Conservation (phyloP, 345 rosid genomes). For the Brassica napus region DNA sequence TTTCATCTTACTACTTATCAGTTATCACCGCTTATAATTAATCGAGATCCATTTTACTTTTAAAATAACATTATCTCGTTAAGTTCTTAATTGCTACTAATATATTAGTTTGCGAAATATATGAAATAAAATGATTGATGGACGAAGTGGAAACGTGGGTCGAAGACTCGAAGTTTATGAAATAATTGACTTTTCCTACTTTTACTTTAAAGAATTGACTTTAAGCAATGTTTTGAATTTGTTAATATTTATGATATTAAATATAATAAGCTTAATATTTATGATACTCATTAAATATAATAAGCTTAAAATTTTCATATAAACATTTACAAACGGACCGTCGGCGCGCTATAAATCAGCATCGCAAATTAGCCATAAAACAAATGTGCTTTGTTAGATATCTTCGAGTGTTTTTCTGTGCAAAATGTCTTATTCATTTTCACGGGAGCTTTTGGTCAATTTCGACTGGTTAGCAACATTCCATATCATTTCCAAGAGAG, state of each 20-base stretch:
- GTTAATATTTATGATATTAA: not conserved
- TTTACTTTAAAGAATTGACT: slow-evolving; percentile 7
- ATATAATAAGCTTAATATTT: not conserved
- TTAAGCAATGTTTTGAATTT: not conserved
- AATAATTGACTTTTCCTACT: slow-evolving; percentile 13
- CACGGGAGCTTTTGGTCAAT: slow-evolving; percentile 2
- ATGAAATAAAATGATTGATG: slow-evolving; percentile 24
- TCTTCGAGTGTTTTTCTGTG: not conserved
- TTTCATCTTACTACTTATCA: not conserved
- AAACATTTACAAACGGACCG: slow-evolving; percentile 17
- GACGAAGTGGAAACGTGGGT: slow-evolving; percentile 32
- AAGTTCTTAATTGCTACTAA: not conserved
- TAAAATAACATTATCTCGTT: not conserved
- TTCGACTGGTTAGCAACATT: not conserved
- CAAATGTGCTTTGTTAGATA: slow-evolving; percentile 29
- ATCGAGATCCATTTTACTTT: slow-evolving; percentile 19
- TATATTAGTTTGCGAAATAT: not conserved
- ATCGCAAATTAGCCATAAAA: slow-evolving; percentile 22
- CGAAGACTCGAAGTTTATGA: slow-evolving; percentile 3
- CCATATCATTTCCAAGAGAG: not conserved
- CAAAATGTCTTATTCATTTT: slow-evolving; percentile 9
- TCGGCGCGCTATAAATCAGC: slow-evolving; percentile 24
- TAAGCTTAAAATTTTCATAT: not conserved
- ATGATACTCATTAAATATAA: not conserved
- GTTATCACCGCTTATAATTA: not conserved